These are phyloP conservation scores for Penstemon newberryi DNA, from an alignment of 257 asterid species.

Conservation along the genomic window DNA sequence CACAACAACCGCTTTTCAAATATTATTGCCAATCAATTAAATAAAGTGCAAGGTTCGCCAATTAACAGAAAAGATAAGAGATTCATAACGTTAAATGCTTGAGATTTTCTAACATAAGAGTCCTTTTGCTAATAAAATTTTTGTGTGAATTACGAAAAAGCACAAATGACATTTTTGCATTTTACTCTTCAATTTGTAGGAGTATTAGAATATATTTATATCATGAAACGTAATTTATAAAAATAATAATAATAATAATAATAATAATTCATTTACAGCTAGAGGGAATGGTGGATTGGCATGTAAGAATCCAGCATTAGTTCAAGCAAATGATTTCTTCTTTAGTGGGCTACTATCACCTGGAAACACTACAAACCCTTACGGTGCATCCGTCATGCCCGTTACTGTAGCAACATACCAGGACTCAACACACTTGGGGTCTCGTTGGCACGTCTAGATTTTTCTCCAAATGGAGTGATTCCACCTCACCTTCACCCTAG, in stretches of 20 bases:
- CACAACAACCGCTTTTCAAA: too few species aligned
- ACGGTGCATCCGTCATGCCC: conserved; percentile 28
- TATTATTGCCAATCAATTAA: too few species aligned
- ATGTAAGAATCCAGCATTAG: conserved; percentile 33
- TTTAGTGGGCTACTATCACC: conserved; percentile 40
- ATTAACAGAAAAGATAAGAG: too few species aligned
- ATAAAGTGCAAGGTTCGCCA: too few species aligned
- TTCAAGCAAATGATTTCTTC: conserved; percentile 16
- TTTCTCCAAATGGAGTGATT: conserved; percentile 17
- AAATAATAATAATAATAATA: too few species aligned
- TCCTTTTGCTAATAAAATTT: too few species aligned
- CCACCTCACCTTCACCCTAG: conserved; percentile 34
- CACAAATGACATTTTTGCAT: neutral
- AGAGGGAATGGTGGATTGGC: conserved; percentile 31
- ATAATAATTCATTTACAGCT: conserved; percentile 18
- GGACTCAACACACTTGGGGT: conserved; percentile 34
- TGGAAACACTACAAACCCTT: conserved; percentile 37
- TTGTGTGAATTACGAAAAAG: neutral
- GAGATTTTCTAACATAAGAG: neutral
- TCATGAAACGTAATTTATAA: neutral
- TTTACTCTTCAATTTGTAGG: too few species aligned
- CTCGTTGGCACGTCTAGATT: conserved; percentile 28
- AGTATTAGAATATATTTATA: neutral
- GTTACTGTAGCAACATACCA: conserved; percentile 18
- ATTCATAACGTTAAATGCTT: too few species aligned